A percentile compares a stretch with the other conserved stretches of the same genome.
Conservation (phyloP, 2,329 filamentous ascomycete species). For the Clonostachys chloroleuca region DNA sequence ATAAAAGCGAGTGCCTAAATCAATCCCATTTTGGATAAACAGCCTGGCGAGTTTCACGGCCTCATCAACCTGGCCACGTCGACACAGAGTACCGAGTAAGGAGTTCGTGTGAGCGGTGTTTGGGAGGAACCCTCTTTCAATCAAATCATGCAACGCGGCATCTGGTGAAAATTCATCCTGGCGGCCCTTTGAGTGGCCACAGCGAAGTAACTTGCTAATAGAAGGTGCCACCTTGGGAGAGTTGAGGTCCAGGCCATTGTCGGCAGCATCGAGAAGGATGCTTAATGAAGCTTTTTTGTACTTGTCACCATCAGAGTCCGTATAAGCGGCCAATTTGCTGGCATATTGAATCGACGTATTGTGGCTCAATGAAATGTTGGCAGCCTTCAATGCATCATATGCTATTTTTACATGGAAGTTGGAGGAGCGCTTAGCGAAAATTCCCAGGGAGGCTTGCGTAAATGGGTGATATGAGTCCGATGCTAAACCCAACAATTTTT, state of each 20-base stretch:
- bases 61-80: not conserved
- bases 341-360: slow-evolving; percentile 45
- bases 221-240: slow-evolving; percentile 41
- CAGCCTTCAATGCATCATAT: slow-evolving; percentile 22
- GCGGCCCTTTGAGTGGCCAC: slow-evolving; percentile 10
- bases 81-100: slow-evolving; percentile 65
- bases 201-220: slow-evolving; percentile 54
- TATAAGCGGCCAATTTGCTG: slow-evolving; percentile 31
- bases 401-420: slow-evolving; percentile 23
- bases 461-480: slow-evolving; percentile 24
- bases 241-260: slow-evolving; percentile 37
- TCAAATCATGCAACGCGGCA: slow-evolving; percentile 32
- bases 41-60: slow-evolving; percentile 1
- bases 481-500: slow-evolving; percentile 7
- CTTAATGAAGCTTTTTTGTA: slow-evolving; percentile 26
- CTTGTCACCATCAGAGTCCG: slow-evolving; percentile 37
- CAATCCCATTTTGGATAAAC: not conserved
- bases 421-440: slow-evolving; percentile 19
- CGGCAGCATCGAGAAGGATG: slow-evolving; percentile 29
- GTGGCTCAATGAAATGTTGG: slow-evolving; percentile 22
- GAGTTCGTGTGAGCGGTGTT: slow-evolving; percentile 62
- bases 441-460: slow-evolving; percentile 29
- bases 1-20: no score
- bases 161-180: slow-evolving; percentile 18
- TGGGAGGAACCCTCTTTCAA: slow-evolving; percentile 55